Conservation (phyloP, 306 rosid species). For the Abrus precatorius region DNA sequence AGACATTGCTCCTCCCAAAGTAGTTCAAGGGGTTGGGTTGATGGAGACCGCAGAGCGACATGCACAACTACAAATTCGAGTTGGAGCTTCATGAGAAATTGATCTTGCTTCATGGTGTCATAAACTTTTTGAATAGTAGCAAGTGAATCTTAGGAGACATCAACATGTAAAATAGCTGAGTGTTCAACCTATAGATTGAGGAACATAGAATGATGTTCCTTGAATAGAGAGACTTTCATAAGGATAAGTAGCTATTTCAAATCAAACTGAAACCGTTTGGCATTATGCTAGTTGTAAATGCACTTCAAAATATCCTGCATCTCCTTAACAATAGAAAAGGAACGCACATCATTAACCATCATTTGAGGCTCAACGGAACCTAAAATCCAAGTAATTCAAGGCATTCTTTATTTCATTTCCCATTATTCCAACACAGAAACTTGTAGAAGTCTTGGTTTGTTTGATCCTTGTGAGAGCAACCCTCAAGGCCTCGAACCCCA, state of each 20-base stretch:
- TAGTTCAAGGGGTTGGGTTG: not conserved
- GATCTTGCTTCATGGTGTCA: not conserved
- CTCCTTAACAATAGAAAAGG: not conserved
- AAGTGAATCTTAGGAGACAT: not conserved
- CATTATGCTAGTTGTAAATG: not conserved
- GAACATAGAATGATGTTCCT: not conserved
- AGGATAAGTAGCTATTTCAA: not conserved
- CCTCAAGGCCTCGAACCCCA: not conserved
- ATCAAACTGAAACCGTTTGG: not conserved
- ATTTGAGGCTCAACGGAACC: no score
- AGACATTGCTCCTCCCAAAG: not conserved
- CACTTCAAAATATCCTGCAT: not conserved
- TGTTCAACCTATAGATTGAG: not conserved
- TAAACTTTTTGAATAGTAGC: not conserved
- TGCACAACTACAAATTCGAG: not conserved
- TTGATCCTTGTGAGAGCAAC: constrained; percentile 1
- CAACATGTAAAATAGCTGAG: not conserved
- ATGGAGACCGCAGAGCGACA: not conserved
- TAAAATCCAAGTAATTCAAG: no score
- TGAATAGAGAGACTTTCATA: not conserved
- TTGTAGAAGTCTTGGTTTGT: constrained; percentile 4
- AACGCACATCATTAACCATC: no score
- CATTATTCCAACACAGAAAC: not conserved
- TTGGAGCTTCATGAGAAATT: not conserved
- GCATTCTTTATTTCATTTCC: no score